Conservation (phyloP, 176 grass and related monocot genomes). For the Oryza coarctata region DNA sequence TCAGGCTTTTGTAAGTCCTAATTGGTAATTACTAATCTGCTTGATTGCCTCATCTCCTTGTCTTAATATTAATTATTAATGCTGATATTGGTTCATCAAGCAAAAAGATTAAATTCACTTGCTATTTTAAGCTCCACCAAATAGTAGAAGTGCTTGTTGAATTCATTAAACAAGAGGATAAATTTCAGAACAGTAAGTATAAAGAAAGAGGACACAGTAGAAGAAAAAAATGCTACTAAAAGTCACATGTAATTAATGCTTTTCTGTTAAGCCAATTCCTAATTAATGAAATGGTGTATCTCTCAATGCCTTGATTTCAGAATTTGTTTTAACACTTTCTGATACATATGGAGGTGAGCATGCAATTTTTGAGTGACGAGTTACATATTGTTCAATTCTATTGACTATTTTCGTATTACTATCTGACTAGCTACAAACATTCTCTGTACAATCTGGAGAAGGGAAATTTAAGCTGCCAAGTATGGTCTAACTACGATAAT, state of each 20-base stretch:
- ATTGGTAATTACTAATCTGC: too few relatives aligned
- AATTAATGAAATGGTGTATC: not conserved
- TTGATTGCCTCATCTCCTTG: too few relatives aligned
- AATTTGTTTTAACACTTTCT: not conserved
- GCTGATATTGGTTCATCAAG: too few relatives aligned
- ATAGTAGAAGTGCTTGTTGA: too few relatives aligned
- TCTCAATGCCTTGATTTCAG: not conserved
- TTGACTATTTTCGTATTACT: not conserved
- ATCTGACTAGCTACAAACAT: not conserved
- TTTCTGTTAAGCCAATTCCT: not conserved
- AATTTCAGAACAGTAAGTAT: too few relatives aligned
- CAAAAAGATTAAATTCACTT: too few relatives aligned
- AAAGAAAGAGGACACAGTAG: too few relatives aligned
- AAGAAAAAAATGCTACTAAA: not conserved
- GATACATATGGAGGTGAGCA: not conserved
- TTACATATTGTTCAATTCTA: not conserved
- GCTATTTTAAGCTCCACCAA: too few relatives aligned
- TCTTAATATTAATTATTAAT: too few relatives aligned
- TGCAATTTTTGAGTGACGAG: not conserved
- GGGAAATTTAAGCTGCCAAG: too few relatives aligned
- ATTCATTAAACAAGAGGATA: too few relatives aligned
- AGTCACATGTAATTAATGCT: not conserved
- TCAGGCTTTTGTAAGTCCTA: not conserved
- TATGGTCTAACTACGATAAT: too few relatives aligned
- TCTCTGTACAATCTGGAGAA: not conserved